Evolutionary conservation across 495 filamentous ascomycete species (phyloP).

Genomic region (Delitschia confertaspora): DNA sequence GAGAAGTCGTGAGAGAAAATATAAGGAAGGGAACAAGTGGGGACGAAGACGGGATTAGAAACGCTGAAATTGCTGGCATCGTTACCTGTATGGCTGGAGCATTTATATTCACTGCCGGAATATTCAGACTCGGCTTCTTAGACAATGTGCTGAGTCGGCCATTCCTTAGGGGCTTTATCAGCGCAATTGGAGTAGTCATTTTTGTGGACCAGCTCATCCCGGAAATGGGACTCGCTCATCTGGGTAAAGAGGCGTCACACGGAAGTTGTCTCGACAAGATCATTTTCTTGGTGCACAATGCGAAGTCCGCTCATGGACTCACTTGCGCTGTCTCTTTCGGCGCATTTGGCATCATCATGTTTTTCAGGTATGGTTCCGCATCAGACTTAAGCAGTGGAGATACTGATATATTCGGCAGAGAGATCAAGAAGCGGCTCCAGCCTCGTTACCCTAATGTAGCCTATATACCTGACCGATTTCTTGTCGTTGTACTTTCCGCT

Average conservation of each 20-base stretch:
- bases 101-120: slow-evolving; percentile 74
- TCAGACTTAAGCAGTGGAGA: slow-evolving; percentile 7
- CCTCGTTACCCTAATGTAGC: slow-evolving; percentile 72
- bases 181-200: slow-evolving; percentile 91
- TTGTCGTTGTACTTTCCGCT: slow-evolving; percentile 80
- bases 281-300: slow-evolving; percentile 63
- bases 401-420: slow-evolving; percentile 37
- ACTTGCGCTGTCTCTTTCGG: slow-evolving; percentile 66
- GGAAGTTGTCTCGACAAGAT: slow-evolving; percentile 80
- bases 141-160: slow-evolving; percentile 90
- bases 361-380: slow-evolving; percentile 49
- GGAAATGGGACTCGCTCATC: slow-evolving; percentile 66
- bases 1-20: slow-evolving; percentile 71
- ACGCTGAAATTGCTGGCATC: slow-evolving; percentile 79
- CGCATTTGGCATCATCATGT: slow-evolving; percentile 83
- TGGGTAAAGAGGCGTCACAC: slow-evolving; percentile 59
- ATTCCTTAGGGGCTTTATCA: slow-evolving; percentile 91
- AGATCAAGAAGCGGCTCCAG: slow-evolving; percentile 73
- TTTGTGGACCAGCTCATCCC: slow-evolving; percentile 89
- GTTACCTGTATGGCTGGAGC: slow-evolving; percentile 78
- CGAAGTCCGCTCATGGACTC: slow-evolving; percentile 55
- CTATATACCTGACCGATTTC: slow-evolving; percentile 86
- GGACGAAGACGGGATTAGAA: slow-evolving; percentile 61
- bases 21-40: slow-evolving; percentile 56
- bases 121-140: slow-evolving; percentile 82